phyloP scores from a whole-genome alignment of 352 stramenopile genomes.

The Aphanomyces invadans region DNA sequence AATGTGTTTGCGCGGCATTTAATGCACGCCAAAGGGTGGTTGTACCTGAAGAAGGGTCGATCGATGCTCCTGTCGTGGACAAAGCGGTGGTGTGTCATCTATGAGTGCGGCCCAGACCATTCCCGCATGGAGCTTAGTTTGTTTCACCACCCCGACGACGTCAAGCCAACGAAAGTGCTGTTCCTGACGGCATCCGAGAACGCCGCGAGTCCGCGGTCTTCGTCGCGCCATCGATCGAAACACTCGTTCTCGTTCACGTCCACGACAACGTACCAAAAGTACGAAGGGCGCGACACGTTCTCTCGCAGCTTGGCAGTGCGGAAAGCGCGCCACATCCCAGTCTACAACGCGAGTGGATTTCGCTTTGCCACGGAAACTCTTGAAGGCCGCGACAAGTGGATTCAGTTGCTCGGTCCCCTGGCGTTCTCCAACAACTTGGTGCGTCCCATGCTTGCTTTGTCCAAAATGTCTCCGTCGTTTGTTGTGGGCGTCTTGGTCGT shows the following conservation, averaged over 20 bases:
- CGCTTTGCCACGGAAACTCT: constrained; percentile 12
- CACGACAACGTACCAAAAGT: constrained; percentile 6
- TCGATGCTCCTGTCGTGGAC: constrained; percentile 5
- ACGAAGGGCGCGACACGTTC: constrained; percentile 3
- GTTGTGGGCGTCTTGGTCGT: neutral
- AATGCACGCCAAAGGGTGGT: neutral
- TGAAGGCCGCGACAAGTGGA: constrained; percentile 4
- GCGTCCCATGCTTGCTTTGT: neutral
- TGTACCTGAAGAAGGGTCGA: constrained; percentile 17
- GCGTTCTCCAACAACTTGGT: neutral
- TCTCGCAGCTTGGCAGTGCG: neutral
- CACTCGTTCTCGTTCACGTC: constrained; percentile 17
- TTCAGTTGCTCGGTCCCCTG: constrained; percentile 9
- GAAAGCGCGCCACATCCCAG: neutral
- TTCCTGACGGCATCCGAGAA: constrained; percentile 6
- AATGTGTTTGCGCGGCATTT: neutral
- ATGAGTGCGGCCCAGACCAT: neutral
- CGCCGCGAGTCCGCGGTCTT: neutral
- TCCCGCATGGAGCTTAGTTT: constrained; percentile 1
- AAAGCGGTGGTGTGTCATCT: constrained; percentile 15
- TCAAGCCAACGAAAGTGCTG: constrained; percentile 12
- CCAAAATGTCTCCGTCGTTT: neutral
- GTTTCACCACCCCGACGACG: neutral
- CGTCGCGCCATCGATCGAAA: constrained; percentile 1
- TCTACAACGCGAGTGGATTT: constrained; percentile 9